Evolutionary conservation across 2,329 filamentous ascomycete species (phyloP), one percentile per base, ranked within the genome.

Genomic region (Eurotiales sp.): DNA sequence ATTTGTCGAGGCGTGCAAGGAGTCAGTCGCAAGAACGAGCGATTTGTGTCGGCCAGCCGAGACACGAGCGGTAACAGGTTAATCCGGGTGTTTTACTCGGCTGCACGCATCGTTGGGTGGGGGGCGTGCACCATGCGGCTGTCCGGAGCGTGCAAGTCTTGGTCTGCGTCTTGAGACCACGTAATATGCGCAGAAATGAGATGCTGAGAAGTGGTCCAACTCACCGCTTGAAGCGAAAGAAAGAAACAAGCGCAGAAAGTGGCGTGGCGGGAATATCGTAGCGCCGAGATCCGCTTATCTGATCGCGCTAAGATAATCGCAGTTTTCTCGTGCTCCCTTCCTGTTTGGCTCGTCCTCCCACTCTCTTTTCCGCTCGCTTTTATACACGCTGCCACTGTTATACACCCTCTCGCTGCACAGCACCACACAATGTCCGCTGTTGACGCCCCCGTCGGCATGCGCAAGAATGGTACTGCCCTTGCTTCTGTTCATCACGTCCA

Each of bases 381-480:
- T n/a, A n/a, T n/a, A n/a, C n/a, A n/a, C n/a, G n/a, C n/a, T n/a
- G n/a, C n/a, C n/a, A n/a, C n/a, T n/a, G n/a, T n/a, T n/a, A 17
- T 30, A 6, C 10, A 21, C 43, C 21, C 10, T 45, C 23, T 40
- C 42, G 5, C 12, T 8, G n/a, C n/a, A 15, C 12, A 17, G 32
- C 32, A 27, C 25, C 25, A 25, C 50, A 71, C 36, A 45, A 82
- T 83, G 77, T 77, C 68, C 50, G 63, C 68, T 44, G 62, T 63
- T 65, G 21, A 62, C 71, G 53, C 63, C 60, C 67, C 66, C n/a
- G 59, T 65, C 70, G 89, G 85, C 57, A 86, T 93, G 80, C 87
- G 89, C 62, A 87, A 86, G 70, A 96, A 95, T 76, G 89, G 89
- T 92, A 76, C 57, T 73, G 61, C 50, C 50, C 55, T 46, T 53